A percentile compares a stretch with the other conserved stretches of the same genome.
Evolutionary conservation across 106 monocot genomes (phyloP).

Genomic region (Allium sativum): DNA sequence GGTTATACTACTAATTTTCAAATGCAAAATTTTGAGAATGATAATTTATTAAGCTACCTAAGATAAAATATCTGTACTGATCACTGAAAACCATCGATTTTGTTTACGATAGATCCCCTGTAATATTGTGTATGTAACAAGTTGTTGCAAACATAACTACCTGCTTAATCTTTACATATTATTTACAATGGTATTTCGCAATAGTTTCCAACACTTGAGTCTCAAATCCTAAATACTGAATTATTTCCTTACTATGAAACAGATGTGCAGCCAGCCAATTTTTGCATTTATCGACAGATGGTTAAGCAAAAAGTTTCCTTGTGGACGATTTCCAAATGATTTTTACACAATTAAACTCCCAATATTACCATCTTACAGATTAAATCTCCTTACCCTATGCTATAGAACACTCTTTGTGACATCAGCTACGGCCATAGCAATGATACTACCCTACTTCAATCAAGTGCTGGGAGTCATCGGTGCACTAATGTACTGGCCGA

Average conservation of each 20-base stretch:
- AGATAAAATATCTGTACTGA: too few species aligned
- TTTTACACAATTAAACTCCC: constrained; percentile 31
- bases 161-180: too few species aligned
- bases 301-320: constrained; percentile 29
- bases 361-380: constrained; percentile 14
- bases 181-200: too few species aligned
- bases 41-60: too few species aligned
- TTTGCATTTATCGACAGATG: constrained; percentile 51
- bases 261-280: constrained; percentile 74
- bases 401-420: constrained; percentile 58
- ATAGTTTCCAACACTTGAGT: too few species aligned
- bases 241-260: neutral
- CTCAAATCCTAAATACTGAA: too few species aligned
- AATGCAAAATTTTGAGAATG: too few species aligned
- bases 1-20: too few species aligned
- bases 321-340: constrained; percentile 32
- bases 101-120: too few species aligned
- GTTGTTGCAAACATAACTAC: too few species aligned
- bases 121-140: too few species aligned
- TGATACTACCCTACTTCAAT: constrained; percentile 85
- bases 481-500: constrained; percentile 66
- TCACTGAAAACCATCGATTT: too few species aligned
- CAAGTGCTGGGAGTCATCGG: constrained; percentile 65
- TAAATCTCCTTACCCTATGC: constrained; percentile 39
- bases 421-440: constrained; percentile 44